Percentiles rank a stretch among this genome's conserved stretches.
phyloP scores from a whole-genome alignment of 208 protist genomes.

The Wallacemonas sp. region DNA sequence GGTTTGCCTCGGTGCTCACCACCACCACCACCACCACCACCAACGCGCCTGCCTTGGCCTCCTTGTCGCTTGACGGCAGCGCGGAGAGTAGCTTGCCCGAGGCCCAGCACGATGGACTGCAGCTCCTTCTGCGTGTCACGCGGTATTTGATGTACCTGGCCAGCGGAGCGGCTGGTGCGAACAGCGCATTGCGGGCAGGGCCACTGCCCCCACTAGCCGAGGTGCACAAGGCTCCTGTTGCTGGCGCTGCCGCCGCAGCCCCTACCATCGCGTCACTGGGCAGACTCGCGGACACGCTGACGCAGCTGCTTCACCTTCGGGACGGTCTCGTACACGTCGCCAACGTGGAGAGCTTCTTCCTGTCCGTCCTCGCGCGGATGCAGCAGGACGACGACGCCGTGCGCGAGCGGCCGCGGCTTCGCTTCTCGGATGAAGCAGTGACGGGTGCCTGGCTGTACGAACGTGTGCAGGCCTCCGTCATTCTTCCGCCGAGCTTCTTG shows the following conservation, averaged over 20 bases:
- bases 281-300: neutral
- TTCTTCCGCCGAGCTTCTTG: conserved; percentile 2
- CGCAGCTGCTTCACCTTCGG: neutral
- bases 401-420: neutral
- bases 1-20: neutral
- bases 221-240: too few relatives aligned
- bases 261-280: neutral
- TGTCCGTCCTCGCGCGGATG: neutral
- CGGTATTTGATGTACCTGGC: conserved; percentile 4
- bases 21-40: too few relatives aligned
- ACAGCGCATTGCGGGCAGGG: too few relatives aligned
- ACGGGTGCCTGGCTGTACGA: neutral
- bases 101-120: neutral
- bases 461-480: conserved; percentile 3
- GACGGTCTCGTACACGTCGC: neutral
- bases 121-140: conserved; percentile 2
- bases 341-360: neutral
- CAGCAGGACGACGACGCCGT: neutral
- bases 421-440: neutral
- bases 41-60: too few relatives aligned
- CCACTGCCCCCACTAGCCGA: too few relatives aligned
- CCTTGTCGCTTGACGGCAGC: too few relatives aligned
- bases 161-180: neutral
- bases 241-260: too few relatives aligned
- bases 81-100: too few relatives aligned